phyloP scores from a whole-genome alignment of 169 alveolate species.

The Cryptosporidium sp. region DNA sequence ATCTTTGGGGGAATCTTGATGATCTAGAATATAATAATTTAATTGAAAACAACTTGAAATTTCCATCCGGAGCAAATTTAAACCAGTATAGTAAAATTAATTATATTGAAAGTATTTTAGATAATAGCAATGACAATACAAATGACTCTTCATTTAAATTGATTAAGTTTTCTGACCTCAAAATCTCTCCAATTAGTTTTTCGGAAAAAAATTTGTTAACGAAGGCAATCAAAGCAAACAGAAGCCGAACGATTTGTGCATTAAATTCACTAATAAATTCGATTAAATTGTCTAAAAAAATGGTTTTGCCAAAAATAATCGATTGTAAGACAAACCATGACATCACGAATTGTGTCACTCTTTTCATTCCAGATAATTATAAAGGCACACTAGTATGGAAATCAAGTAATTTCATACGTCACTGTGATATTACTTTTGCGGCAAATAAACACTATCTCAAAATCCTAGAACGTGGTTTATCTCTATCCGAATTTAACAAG shows the following conservation, averaged over 20 bases:
- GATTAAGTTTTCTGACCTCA: background rate
- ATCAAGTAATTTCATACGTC: constrained; percentile 50
- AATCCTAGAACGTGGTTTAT: background rate
- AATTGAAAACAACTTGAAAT: constrained; percentile 36
- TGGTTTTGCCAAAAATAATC: constrained; percentile 8
- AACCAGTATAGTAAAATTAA: background rate
- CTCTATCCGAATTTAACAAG: constrained; percentile 8
- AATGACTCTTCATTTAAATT: background rate
- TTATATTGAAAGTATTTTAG: background rate
- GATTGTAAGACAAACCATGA: background rate
- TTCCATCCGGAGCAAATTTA: constrained; percentile 31
- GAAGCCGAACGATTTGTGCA: background rate
- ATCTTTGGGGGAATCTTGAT: constrained; percentile 70
- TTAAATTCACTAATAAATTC: constrained; percentile 21
- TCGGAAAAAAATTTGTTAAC: background rate
- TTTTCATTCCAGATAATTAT: constrained; percentile 60
- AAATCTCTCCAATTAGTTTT: constrained; percentile 36
- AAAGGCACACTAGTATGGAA: constrained; percentile 66
- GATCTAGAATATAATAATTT: constrained; percentile 27
- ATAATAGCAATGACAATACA: background rate
- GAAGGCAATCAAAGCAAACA: background rate
- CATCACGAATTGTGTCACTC: background rate
- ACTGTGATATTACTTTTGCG: constrained; percentile 10
- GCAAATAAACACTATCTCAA: background rate
- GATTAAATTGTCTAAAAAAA: background rate